Conservation (phyloP, 345 rosid genomes). For the Trapa bicornis region DNA sequence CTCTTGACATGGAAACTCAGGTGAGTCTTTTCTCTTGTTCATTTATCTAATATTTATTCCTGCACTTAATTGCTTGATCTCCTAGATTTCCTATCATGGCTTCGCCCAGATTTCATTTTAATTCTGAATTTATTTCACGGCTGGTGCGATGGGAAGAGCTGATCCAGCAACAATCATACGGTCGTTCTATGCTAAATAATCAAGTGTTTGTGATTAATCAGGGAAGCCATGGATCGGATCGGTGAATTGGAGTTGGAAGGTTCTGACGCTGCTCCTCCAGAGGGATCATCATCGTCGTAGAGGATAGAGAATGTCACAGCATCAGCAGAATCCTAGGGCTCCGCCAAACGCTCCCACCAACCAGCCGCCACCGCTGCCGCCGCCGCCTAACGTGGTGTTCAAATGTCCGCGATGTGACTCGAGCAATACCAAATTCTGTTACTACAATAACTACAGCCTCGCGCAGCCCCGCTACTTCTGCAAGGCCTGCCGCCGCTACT, state of each 20-base stretch:
- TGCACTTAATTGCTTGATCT: conserved; percentile 1
- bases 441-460: conserved; percentile 16
- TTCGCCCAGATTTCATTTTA: not conserved
- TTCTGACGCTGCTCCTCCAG: not conserved
- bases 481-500: conserved; percentile 14
- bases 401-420: conserved; percentile 14
- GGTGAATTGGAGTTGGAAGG: not conserved
- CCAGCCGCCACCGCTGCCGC: not conserved
- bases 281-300: not conserved
- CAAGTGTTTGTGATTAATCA: not conserved
- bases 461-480: conserved; percentile 13
- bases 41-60: not conserved
- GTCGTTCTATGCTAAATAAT: not conserved
- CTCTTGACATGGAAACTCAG: not conserved
- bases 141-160: not conserved
- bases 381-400: conserved; percentile 4
- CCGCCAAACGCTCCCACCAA: not conserved
- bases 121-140: not conserved
- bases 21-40: not conserved
- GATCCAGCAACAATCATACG: not conserved
- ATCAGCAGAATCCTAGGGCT: not conserved
- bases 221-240: not conserved
- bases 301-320: not conserved
- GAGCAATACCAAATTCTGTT: conserved; percentile 13
- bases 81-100: not conserved